phyloP scores from a whole-genome alignment of 495 filamentous ascomycete genomes.

The Lasiosphaeria hispida region DNA sequence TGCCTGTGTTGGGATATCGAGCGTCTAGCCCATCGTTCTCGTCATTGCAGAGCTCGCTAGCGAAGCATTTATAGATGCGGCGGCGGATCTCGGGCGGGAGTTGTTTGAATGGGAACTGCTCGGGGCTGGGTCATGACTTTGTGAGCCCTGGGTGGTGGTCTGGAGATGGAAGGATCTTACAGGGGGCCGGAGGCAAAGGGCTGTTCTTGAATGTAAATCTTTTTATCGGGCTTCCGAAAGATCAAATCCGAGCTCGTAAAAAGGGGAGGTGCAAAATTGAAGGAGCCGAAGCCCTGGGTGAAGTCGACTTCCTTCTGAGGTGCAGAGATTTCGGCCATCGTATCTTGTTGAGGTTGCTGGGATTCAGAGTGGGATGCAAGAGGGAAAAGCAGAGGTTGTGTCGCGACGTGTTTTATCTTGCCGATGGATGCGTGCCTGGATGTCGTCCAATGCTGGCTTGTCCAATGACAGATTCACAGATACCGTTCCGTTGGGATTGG shows the following conservation, averaged over 20 bases:
- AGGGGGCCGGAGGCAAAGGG: too few species aligned
- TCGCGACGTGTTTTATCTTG: too few species aligned
- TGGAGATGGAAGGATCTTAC: too few species aligned
- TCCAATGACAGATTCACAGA: too few species aligned
- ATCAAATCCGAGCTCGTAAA: neutral
- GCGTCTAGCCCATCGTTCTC: neutral
- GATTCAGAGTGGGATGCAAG: too few species aligned
- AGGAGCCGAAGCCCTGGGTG: conserved; percentile 17
- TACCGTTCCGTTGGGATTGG: too few species aligned
- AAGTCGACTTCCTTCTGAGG: neutral
- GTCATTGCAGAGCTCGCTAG: neutral
- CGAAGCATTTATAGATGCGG: neutral
- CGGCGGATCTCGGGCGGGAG: conserved; percentile 9
- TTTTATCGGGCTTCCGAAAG: too few species aligned
- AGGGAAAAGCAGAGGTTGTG: too few species aligned
- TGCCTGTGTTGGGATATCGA: neutral
- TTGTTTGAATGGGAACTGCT: conserved; percentile 1
- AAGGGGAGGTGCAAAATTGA: conserved; percentile 11
- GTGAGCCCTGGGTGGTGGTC: neutral
- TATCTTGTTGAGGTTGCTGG: neutral
- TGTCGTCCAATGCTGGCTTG: too few species aligned
- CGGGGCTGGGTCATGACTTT: too few species aligned
- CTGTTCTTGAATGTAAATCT: too few species aligned
- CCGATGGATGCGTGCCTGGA: too few species aligned
- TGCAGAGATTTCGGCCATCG: neutral